Evolutionary conservation across 352 stramenopile genomes (phyloP).

Genomic region (Phytophthora ohioensis): DNA sequence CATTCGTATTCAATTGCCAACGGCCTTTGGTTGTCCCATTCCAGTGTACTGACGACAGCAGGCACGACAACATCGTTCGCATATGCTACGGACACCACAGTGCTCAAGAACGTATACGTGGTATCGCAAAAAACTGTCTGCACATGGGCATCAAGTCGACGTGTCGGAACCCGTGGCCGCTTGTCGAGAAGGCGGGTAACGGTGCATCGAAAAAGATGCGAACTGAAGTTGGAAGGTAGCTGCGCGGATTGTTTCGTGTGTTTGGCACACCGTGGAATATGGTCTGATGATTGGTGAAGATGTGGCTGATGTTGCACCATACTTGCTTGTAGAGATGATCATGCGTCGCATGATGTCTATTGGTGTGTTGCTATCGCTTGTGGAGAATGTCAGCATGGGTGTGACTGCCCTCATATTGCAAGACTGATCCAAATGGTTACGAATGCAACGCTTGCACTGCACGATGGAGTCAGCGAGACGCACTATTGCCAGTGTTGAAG

Average conservation of each 20-base stretch:
- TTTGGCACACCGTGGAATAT: constrained; percentile 42
- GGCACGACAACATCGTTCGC: constrained; percentile 45
- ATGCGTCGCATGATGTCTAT: constrained; percentile 71
- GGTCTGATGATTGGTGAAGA: constrained; percentile 62
- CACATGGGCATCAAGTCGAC: constrained; percentile 90
- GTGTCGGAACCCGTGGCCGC: constrained; percentile 61
- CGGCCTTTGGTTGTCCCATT: constrained; percentile 8
- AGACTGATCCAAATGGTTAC: constrained; percentile 39
- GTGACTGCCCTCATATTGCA: constrained; percentile 56
- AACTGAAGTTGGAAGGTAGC: constrained; percentile 45
- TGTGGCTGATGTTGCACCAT: constrained; percentile 45
- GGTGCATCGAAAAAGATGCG: constrained; percentile 47
- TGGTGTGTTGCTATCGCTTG: constrained; percentile 61
- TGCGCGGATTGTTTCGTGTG: constrained; percentile 41
- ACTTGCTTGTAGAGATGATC: constrained; percentile 42
- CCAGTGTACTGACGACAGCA: constrained; percentile 11
- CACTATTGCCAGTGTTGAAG: constrained; percentile 30
- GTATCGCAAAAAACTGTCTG: constrained; percentile 45
- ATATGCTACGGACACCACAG: constrained; percentile 65
- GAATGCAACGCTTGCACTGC: constrained; percentile 8
- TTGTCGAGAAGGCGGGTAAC: constrained; percentile 51
- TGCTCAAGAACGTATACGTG: constrained; percentile 78
- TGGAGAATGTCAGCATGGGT: constrained; percentile 57
- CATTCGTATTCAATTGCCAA: constrained; percentile 2
- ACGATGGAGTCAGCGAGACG: constrained; percentile 51